These are phyloP conservation scores for Suhomyces emberorum DNA, from an alignment of 805 yeast species.

Conservation along the genomic window DNA sequence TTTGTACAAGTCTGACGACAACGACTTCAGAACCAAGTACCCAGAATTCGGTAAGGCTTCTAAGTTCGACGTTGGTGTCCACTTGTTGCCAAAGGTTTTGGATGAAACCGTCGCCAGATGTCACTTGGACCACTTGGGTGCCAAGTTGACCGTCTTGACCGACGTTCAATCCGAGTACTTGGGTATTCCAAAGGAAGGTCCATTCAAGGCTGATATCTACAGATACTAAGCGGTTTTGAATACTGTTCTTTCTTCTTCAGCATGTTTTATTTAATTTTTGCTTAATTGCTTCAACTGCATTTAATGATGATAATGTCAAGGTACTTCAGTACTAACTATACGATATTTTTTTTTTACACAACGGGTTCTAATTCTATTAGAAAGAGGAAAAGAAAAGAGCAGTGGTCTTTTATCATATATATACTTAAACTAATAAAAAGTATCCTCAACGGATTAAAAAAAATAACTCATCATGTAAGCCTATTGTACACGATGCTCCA, in stretches of 20 bases:
- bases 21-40: slow-evolving; percentile 70
- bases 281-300: slow-evolving; percentile 48
- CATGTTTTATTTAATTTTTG: slow-evolving; percentile 13
- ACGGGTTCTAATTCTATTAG: slow-evolving; percentile 7
- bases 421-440: slow-evolving; percentile 21
- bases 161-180: slow-evolving; percentile 89
- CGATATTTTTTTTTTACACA: slow-evolving; percentile 10
- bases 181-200: slow-evolving; percentile 89
- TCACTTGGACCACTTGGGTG: slow-evolving; percentile 94
- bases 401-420: slow-evolving; percentile 14
- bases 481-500: not conserved
- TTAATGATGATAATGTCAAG: slow-evolving; percentile 24
- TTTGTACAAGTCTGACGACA: slow-evolving; percentile 84
- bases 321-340: slow-evolving; percentile 2
- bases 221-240: slow-evolving; percentile 61
- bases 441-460: slow-evolving; percentile 41
- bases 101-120: slow-evolving; percentile 98
- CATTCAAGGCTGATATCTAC: slow-evolving; percentile 97
- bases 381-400: slow-evolving; percentile 8
- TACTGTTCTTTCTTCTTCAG: slow-evolving; percentile 1
- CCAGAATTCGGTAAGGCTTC: slow-evolving; percentile 93
- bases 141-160: slow-evolving; percentile 73
- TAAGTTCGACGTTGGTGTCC: slow-evolving; percentile 88
- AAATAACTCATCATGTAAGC: too few relatives aligned
- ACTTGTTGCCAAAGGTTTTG: slow-evolving; percentile 93